Evolutionary conservation across 2,329 filamentous ascomycete genomes (phyloP).

Genomic region (Botrytis tulipae): DNA sequence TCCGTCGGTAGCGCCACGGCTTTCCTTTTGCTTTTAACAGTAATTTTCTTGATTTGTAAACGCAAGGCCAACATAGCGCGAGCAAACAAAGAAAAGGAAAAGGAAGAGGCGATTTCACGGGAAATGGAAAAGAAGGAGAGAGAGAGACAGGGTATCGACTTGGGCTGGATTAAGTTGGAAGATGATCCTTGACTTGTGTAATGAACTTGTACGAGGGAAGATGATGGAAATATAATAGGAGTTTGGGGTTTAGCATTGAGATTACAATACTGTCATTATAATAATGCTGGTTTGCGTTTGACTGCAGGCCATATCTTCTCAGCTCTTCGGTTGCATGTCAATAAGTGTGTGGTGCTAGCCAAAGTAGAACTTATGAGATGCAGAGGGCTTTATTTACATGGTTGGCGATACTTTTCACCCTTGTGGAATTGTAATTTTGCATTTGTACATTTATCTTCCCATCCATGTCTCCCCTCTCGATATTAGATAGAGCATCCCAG

Average conservation of each 20-base stretch:
- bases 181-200: background rate
- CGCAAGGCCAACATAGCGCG: background rate
- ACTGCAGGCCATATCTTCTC: background rate
- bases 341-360: background rate
- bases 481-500: background rate
- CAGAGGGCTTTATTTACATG: background rate
- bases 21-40: background rate
- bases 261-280: background rate
- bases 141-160: background rate
- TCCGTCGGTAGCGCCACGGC: background rate
- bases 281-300: background rate
- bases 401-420: background rate
- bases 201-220: no score
- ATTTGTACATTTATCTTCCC: background rate
- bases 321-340: background rate
- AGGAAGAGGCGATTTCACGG: background rate
- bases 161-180: background rate
- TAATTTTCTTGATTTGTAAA: background rate
- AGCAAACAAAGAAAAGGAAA: slow-evolving; percentile 34
- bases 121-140: background rate
- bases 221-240: background rate
- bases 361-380: background rate
- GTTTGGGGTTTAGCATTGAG: background rate
- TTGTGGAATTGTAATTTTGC: background rate
- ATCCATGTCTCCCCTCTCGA: background rate